phyloP scores from a whole-genome alignment of 768 basidiomycete species.

The Psilocybe cyanescens region DNA sequence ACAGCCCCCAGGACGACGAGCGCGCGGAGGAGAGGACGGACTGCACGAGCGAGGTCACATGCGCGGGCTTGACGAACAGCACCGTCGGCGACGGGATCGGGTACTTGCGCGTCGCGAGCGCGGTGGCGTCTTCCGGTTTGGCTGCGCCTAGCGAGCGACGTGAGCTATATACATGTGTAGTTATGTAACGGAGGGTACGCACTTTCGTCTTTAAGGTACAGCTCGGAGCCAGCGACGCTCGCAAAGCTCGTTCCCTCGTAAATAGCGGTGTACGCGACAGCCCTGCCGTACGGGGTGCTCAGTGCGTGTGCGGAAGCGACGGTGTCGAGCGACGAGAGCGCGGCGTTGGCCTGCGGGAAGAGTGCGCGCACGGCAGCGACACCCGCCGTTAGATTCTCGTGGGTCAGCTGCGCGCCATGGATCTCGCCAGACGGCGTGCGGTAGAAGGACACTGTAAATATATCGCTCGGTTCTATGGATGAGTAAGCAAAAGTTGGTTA shows the following conservation, averaged over 20 bases:
- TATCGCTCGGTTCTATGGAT: conserved; percentile 55
- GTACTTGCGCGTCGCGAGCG: conserved; percentile 38
- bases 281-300: conserved; percentile 77
- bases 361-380: conserved; percentile 79
- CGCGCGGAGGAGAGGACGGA: conserved; percentile 57
- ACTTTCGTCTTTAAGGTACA: conserved; percentile 53
- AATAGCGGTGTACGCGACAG: conserved; percentile 78
- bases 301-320: conserved; percentile 77
- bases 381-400: conserved; percentile 87
- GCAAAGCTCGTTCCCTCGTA: conserved; percentile 77
- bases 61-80: conserved; percentile 70
- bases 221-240: conserved; percentile 58
- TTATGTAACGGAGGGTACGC: conserved; percentile 8
- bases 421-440: conserved; percentile 53
- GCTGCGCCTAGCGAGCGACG: neutral
- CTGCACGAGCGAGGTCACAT: conserved; percentile 57
- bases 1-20: conserved; percentile 53
- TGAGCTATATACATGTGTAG: too few relatives aligned
- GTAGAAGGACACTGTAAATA: conserved; percentile 74
- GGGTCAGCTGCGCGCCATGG: conserved; percentile 71
- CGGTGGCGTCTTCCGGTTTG: conserved; percentile 13
- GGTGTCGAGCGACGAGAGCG: conserved; percentile 71
- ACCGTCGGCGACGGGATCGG: conserved; percentile 79
- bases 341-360: conserved; percentile 70
- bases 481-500: neutral